These are phyloP conservation scores for Mycena citricolor DNA, from an alignment of 1,284 basidiomycete genomes.

Conservation along the genomic window DNA sequence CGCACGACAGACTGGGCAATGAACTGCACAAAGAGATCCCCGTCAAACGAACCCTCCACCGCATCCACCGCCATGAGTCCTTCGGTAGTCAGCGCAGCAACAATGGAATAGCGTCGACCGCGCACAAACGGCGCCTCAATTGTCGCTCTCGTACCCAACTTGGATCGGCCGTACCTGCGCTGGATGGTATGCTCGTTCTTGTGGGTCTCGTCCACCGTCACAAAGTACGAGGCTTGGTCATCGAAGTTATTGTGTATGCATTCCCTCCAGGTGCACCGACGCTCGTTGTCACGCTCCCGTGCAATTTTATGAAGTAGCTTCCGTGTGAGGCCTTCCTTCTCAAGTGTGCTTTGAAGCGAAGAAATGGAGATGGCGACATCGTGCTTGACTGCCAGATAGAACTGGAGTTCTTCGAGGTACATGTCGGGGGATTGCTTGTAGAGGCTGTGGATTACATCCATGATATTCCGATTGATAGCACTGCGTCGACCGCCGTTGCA, in stretches of 20 bases:
- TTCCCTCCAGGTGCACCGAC: no score
- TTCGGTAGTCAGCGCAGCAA: slow-evolving; percentile 26
- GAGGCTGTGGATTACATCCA: slow-evolving; percentile 21
- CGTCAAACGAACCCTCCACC: slow-evolving; percentile 30
- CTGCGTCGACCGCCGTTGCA: not conserved
- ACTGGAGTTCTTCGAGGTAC: slow-evolving; percentile 27
- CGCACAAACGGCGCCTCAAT: slow-evolving; percentile 24
- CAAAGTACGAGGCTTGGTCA: no score
- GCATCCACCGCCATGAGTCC: slow-evolving; percentile 28
- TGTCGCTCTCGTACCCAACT: slow-evolving; percentile 23
- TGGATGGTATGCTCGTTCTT: slow-evolving; percentile 26
- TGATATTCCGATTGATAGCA: not conserved
- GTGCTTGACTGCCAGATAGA: slow-evolving; percentile 27
- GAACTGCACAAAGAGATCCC: slow-evolving; percentile 27
- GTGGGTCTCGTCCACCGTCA: slow-evolving; percentile 27
- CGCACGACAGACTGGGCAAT: slow-evolving; percentile 29
- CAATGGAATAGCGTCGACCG: slow-evolving; percentile 25
- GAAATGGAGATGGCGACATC: slow-evolving; percentile 20
- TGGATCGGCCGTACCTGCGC: slow-evolving; percentile 20
- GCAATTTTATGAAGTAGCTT: slow-evolving; percentile 29
- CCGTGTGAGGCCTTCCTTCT: slow-evolving; percentile 25
- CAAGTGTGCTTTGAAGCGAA: slow-evolving; percentile 24
- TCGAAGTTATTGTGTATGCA: no score
- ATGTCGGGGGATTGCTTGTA: slow-evolving; percentile 19
- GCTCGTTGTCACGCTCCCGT: slow-evolving; percentile 19